Evolutionary conservation across 2,329 filamentous ascomycete species (phyloP).

Genomic region (Aspergillus novoparasiticus): DNA sequence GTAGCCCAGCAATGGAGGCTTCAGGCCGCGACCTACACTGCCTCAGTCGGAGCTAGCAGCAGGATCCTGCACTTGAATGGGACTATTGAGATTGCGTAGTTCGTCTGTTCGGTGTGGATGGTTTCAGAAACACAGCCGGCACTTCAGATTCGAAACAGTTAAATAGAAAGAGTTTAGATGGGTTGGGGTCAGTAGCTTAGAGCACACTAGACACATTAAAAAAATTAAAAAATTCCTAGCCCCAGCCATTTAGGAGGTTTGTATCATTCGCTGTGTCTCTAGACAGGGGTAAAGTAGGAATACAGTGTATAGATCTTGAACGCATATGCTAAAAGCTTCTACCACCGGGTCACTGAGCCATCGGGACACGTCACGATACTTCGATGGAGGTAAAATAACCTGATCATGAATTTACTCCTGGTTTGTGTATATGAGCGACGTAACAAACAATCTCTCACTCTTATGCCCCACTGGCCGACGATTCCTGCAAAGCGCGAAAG

Average conservation of each 20-base stretch:
- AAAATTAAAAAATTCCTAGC: no score
- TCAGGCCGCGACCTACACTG: neutral
- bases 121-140: neutral
- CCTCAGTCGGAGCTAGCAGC: slow-evolving; percentile 9
- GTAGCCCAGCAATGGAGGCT: slow-evolving; percentile 32
- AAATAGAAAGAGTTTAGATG: neutral
- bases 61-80: slow-evolving; percentile 5
- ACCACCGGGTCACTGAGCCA: neutral
- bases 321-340: neutral
- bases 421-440: no score
- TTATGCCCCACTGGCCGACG: neutral
- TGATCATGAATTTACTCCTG: no score
- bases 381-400: no score
- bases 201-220: neutral
- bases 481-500: neutral
- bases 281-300: neutral
- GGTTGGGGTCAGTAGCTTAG: neutral
- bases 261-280: neutral
- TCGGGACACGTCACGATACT: no score
- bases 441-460: no score
- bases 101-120: neutral
- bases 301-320: neutral
- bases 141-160: neutral
- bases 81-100: neutral
- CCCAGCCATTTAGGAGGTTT: neutral